Base-by-base conservation (phyloP, 768 basidiomycete genomes). In the Pleurotus tuoliensis region DNA sequence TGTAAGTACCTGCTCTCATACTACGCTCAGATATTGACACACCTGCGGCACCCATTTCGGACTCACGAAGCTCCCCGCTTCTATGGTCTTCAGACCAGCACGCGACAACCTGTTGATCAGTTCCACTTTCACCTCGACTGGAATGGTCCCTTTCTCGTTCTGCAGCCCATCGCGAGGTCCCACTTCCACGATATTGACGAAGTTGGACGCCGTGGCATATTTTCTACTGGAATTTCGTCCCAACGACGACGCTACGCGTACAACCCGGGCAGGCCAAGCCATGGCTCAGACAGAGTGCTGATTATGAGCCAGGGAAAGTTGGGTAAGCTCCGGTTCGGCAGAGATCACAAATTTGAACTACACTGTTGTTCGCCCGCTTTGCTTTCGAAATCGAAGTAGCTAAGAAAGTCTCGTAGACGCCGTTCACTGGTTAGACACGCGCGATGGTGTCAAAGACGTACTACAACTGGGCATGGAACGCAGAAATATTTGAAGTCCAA, bases 11-110 rank as follows among this genome's bases (percentile, higher is more conserved):
- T 43, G 18, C 25, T 11, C 20, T 59, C 11, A 15, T 13, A 16
- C 16, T 25, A 11, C 38, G 8, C 24, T 16, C 24, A 5, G 11
- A 15, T 27, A 11, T 16, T 20, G 11, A 69, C 76, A 49, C 59
- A 85, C 94, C 82, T 95, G 94, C 0, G 93, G 94, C 22, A 95
- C 89, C 89, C 92, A 92, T 70, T 93, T 94, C 0, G 90, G 90
- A 68, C 91, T 91, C 57, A 95, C 94, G 66, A 96, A 94, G 67
- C 91, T 92, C 5, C 94, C 94, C 0, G 84, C 82, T 70, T 95
- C 93, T 61, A 95, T 87, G 56, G 75, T 82, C 58, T 75, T 73
- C 62, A 84, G 66, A 0, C 92, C 94, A 8, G 91, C 86, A 15
- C 67, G 67, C 2, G 80, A 82, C 9, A 98, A 82, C 12, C 86